Evolutionary conservation across 106 monocot species (phyloP), one percentile per base, ranked within the genome.

Genomic region (Phalaenopsis equestris): DNA sequence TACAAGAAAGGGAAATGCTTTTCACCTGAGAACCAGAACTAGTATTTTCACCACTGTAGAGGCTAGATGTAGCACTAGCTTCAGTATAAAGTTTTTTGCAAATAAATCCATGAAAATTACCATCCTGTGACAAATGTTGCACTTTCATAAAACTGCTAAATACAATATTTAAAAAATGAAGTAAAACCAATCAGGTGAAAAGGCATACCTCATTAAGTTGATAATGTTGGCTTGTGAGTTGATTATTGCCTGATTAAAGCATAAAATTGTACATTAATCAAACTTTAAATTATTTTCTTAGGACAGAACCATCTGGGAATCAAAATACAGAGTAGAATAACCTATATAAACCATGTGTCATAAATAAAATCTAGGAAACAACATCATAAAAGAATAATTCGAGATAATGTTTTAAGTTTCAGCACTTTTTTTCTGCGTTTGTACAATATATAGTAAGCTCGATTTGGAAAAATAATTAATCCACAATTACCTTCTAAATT

Each of bases 241-340:
- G 43, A 74, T 14, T 45, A 43, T 74, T 74, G 43, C 74, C 74
- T 74, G 74, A 43, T 74, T 74, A 42, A 74, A 74, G 43, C 41
- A 42, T 4, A 74, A 18, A 18, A 74, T 74, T 74, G 3, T n/a
- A 74, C 18, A 18, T 17, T 9, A 42, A 74, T 42, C 6, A 18
- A 74, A 45, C 15, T 74, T 38, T 16, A 74, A 16, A 43, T 74
- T 16, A 43, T 45, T 67, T 21, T 24, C 19, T 30, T 67, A 67
- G 5, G 67, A 21, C 67, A 67, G 1, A 67, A 30, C 30, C 30
- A 30, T 18, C 21, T 9, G 30, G 30, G 30, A 24, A 67, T 67
- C 8, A 67, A 67, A 70, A 39, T 5, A 39, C 1, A 70, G 37
- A 12, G 67, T 67, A 38, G 41, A 73, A 41, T 42, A 73, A 41